phyloP scores from a whole-genome alignment of 1,139 yeast genomes.

The Blastobotrys capitulatus region DNA sequence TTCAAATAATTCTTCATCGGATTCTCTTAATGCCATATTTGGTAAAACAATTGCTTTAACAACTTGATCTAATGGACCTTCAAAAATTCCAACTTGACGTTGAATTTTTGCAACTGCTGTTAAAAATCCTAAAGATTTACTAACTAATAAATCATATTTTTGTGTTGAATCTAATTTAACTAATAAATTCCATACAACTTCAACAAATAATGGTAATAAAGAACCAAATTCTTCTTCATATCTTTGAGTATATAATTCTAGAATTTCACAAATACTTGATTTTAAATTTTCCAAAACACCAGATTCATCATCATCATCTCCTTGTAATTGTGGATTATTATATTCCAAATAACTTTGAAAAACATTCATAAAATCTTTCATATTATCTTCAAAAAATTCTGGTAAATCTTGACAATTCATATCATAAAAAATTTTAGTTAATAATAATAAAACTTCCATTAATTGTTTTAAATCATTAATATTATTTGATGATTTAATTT shows the following conservation, averaged over 20 bases:
- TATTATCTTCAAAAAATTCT: slow-evolving; percentile 92
- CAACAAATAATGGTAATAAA: slow-evolving; percentile 70
- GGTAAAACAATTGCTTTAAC: slow-evolving; percentile 84
- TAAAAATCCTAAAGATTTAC: slow-evolving; percentile 72
- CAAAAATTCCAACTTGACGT: slow-evolving; percentile 58
- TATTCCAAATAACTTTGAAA: slow-evolving; percentile 75
- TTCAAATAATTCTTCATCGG: slow-evolving; percentile 89
- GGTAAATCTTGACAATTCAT: slow-evolving; percentile 97
- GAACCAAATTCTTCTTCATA: slow-evolving; percentile 87
- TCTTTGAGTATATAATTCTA: slow-evolving; percentile 81
- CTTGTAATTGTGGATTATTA: slow-evolving; percentile 45
- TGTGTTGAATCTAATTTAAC: slow-evolving; percentile 62
- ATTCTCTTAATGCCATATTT: slow-evolving; percentile 68
- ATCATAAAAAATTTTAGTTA: slow-evolving; percentile 82
- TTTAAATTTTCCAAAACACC: slow-evolving; percentile 70
- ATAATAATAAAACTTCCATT: slow-evolving; percentile 64
- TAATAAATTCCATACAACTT: slow-evolving; percentile 74
- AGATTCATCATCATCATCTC: slow-evolving; percentile 65
- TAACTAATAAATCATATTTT: slow-evolving; percentile 79
- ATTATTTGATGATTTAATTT: slow-evolving; percentile 47
- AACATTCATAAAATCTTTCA: slow-evolving; percentile 69
- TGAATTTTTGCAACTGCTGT: slow-evolving; percentile 76
- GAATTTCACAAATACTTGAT: slow-evolving; percentile 77
- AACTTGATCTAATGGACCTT: slow-evolving; percentile 65
- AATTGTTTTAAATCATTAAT: slow-evolving; percentile 47